Conservation (phyloP, 75 land plant genomes). For the Pinus tabuliformis region DNA sequence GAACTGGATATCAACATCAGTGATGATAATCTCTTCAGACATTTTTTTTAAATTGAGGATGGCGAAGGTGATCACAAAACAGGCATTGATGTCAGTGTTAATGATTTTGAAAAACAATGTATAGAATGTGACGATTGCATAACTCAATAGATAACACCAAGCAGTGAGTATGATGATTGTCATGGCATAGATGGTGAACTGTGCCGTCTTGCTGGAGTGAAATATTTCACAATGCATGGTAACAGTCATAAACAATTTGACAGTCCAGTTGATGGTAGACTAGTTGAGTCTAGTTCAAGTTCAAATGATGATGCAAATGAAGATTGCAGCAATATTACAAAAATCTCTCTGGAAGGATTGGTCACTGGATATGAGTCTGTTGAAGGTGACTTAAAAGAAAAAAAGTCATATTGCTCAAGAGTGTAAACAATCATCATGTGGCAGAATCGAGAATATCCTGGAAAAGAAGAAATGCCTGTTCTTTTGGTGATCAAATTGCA, state of each 20-base stretch:
- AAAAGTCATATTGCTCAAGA: not conserved
- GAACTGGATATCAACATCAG: not conserved
- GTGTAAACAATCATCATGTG: not conserved
- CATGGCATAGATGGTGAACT: not conserved
- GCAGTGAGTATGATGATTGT: not conserved
- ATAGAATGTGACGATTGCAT: not conserved
- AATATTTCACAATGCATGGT: not conserved
- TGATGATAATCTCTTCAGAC: too few species aligned
- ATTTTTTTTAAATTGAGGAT: not conserved
- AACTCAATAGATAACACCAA: not conserved
- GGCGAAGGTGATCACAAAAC: not conserved
- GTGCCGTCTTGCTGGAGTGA: not conserved
- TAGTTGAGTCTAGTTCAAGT: not conserved
- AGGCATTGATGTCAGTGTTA: too few species aligned
- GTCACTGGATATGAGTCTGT: not conserved
- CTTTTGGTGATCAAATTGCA: constrained; percentile 5
- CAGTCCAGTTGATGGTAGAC: not conserved
- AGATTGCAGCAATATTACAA: not conserved
- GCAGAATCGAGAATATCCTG: not conserved
- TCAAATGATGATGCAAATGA: not conserved
- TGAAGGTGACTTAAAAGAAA: not conserved
- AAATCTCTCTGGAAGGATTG: not conserved
- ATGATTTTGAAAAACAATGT: constrained; percentile 5
- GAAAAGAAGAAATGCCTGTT: not conserved
- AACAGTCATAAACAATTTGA: not conserved